Evolutionary conservation across 805 yeast genomes (phyloP).

Genomic region (Barnettozyma californica): DNA sequence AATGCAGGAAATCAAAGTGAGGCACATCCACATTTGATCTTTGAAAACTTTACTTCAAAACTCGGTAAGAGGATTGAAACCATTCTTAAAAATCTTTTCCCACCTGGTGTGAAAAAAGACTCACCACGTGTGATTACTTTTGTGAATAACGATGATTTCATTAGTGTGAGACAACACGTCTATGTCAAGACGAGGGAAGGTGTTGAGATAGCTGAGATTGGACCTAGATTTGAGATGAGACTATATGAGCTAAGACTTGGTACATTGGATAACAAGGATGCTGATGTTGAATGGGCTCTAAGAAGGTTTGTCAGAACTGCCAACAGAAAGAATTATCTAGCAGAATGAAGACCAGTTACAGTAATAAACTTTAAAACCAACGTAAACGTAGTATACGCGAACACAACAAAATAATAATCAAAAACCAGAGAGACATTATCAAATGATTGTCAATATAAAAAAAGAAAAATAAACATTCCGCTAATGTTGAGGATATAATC

Average conservation of each 20-base stretch:
- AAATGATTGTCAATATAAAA: neutral
- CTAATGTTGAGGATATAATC: neutral
- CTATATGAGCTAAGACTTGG: conserved; percentile 85
- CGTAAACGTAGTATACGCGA: neutral
- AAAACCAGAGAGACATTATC: neutral
- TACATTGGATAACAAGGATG: conserved; percentile 89
- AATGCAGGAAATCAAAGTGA: conserved; percentile 86
- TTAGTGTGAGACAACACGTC: conserved; percentile 91
- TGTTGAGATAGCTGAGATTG: conserved; percentile 92
- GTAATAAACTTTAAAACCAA: neutral
- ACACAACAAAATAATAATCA: neutral
- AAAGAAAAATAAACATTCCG: neutral
- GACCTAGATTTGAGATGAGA: conserved; percentile 98
- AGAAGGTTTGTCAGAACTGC: conserved; percentile 94
- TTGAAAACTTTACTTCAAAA: conserved; percentile 79
- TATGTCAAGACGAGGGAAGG: conserved; percentile 84
- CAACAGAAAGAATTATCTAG: conserved; percentile 83
- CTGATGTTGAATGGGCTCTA: conserved; percentile 96
- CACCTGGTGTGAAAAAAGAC: conserved; percentile 94
- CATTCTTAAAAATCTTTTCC: conserved; percentile 82
- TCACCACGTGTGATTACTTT: conserved; percentile 90
- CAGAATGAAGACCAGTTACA: conserved; percentile 11
- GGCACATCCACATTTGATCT: conserved; percentile 88
- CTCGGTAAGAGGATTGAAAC: conserved; percentile 80
- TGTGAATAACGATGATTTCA: conserved; percentile 85